Conservation (phyloP, 805 yeast genomes). For the Suhomyces tanzawaensis region DNA sequence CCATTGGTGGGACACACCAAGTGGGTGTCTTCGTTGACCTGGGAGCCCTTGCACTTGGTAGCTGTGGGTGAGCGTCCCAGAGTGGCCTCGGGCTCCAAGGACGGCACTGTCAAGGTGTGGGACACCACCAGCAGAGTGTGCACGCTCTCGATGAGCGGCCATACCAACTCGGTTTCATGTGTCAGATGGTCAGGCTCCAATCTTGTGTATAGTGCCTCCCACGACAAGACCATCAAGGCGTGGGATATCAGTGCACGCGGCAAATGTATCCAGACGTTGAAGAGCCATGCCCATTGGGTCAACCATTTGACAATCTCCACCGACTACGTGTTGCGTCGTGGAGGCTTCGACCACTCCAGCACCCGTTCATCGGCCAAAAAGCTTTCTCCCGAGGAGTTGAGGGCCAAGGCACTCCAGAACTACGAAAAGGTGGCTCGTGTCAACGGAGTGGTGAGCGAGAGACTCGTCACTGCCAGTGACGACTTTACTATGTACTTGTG, state of each 20-base stretch:
- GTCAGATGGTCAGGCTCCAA: slow-evolving; percentile 97
- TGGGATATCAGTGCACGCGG: slow-evolving; percentile 84
- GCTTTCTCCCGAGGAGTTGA: slow-evolving; percentile 25
- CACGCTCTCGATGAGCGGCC: slow-evolving; percentile 76
- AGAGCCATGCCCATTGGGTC: slow-evolving; percentile 97
- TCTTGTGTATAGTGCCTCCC: slow-evolving; percentile 82
- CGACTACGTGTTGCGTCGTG: slow-evolving; percentile 81
- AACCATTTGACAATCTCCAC: slow-evolving; percentile 91
- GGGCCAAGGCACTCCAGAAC: slow-evolving; percentile 53
- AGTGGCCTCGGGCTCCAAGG: slow-evolving; percentile 86
- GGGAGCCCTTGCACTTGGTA: slow-evolving; percentile 92
- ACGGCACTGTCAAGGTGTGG: slow-evolving; percentile 88
- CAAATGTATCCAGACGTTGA: slow-evolving; percentile 70
- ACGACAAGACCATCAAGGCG: slow-evolving; percentile 87
- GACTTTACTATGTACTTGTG: slow-evolving; percentile 97
- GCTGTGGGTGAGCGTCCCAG: slow-evolving; percentile 64
- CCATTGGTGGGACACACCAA: slow-evolving; percentile 79
- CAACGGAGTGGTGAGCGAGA: slow-evolving; percentile 59
- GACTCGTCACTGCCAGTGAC: slow-evolving; percentile 92
- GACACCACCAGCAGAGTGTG: slow-evolving; percentile 70
- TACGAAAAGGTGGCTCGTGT: slow-evolving; percentile 62
- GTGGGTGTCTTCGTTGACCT: slow-evolving; percentile 84
- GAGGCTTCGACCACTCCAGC: slow-evolving; percentile 76
- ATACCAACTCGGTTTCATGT: slow-evolving; percentile 84
- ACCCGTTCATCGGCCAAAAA: slow-evolving; percentile 33